Conservation (phyloP, 306 rosid species). For the Astragalus membranaceus region DNA sequence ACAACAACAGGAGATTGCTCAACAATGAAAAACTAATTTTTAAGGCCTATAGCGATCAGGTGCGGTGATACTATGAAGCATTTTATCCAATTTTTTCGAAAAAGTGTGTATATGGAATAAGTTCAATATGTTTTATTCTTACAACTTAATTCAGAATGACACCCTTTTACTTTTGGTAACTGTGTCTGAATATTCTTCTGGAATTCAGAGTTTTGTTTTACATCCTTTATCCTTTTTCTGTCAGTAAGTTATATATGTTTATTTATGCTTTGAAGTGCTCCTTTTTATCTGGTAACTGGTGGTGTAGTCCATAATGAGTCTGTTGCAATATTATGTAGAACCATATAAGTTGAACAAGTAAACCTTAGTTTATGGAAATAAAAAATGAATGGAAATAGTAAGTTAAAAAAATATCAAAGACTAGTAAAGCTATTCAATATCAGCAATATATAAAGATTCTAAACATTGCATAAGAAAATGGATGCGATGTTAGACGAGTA, state of each 20-base stretch:
- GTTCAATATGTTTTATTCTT: background rate
- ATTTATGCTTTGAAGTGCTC: background rate
- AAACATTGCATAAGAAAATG: too few species aligned
- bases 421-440: too few species aligned
- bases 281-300: background rate
- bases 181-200: slow-evolving; percentile 23
- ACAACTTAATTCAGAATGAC: slow-evolving; percentile 37
- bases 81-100: background rate
- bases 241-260: background rate
- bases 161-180: slow-evolving; percentile 41
- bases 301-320: background rate
- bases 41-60: slow-evolving; percentile 47
- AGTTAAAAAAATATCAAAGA: too few species aligned
- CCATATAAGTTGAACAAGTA: too few species aligned
- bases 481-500: too few species aligned
- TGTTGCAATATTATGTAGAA: background rate
- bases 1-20: slow-evolving; percentile 60
- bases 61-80: slow-evolving; percentile 12
- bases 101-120: background rate
- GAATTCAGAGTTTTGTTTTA: background rate
- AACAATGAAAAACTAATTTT: slow-evolving; percentile 85
- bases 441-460: too few species aligned
- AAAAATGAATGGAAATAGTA: too few species aligned
- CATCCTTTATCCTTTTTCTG: background rate
- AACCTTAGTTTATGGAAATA: too few species aligned